A percentile compares a stretch with the other conserved stretches of the same genome.
Conservation (phyloP, 2,329 filamentous ascomycete genomes). For the Zalaria sp. region DNA sequence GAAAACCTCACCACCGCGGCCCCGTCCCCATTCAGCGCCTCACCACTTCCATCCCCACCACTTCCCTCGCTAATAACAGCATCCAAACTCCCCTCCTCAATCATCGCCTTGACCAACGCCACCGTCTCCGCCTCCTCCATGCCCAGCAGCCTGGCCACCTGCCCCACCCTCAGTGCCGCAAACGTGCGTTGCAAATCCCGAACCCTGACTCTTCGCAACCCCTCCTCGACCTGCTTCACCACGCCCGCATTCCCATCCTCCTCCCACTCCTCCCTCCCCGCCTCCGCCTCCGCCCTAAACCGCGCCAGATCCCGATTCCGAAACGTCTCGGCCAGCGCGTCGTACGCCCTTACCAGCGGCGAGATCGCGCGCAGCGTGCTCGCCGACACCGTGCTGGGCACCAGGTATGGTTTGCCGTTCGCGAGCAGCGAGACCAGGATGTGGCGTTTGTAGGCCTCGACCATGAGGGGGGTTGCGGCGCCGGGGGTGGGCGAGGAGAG, state of each 20-base stretch:
- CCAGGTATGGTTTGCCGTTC: slow-evolving; percentile 43
- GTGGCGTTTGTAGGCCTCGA: slow-evolving; percentile 89
- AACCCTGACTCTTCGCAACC: slow-evolving; percentile 65
- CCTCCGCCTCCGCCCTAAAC: slow-evolving; percentile 50
- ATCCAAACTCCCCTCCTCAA: slow-evolving; percentile 34
- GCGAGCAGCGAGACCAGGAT: slow-evolving; percentile 60
- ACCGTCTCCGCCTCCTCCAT: slow-evolving; percentile 36
- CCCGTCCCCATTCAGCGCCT: neutral
- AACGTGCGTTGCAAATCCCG: slow-evolving; percentile 61
- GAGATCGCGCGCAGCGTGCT: slow-evolving; percentile 43
- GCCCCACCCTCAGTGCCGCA: slow-evolving; percentile 42
- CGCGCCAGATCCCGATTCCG: slow-evolving; percentile 41
- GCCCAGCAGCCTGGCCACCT: slow-evolving; percentile 37
- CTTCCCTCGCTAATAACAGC: slow-evolving; percentile 29
- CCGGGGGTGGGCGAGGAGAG: slow-evolving; percentile 53
- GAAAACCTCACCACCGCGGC: slow-evolving; percentile 40
- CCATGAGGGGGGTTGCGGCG: slow-evolving; percentile 55
- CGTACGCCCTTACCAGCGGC: slow-evolving; percentile 53
- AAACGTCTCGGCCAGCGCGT: slow-evolving; percentile 56
- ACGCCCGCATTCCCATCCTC: slow-evolving; percentile 60
- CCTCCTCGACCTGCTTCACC: slow-evolving; percentile 51
- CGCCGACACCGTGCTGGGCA: slow-evolving; percentile 43
- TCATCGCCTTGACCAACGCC: slow-evolving; percentile 39
- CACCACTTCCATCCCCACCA: neutral
- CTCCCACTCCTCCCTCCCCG: slow-evolving; percentile 34